phyloP scores from a whole-genome alignment of 768 basidiomycete genomes.

The Phlegmacium glaucopus region DNA sequence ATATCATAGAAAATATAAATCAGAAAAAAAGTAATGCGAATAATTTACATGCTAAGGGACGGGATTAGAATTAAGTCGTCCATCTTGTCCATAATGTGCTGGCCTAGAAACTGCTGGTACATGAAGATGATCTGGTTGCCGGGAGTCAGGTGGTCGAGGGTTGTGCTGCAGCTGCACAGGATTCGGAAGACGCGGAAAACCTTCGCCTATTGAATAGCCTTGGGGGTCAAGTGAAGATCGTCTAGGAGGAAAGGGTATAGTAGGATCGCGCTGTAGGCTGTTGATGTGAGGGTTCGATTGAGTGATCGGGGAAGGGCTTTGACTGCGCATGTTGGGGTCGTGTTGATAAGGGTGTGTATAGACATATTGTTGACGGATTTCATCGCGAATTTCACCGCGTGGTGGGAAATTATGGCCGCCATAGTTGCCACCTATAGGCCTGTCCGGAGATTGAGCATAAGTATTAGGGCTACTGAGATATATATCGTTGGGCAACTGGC shows the following conservation, averaged over 20 bases:
- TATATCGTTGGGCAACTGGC: conserved; percentile 39
- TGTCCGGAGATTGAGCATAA: conserved; percentile 50
- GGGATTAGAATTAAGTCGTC: conserved; percentile 42
- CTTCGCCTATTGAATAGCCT: conserved; percentile 45
- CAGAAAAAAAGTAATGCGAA: conserved; percentile 1
- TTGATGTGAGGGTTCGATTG: conserved; percentile 32
- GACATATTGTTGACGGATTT: conserved; percentile 42
- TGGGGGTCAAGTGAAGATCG: conserved; percentile 58
- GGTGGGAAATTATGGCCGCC: conserved; percentile 42
- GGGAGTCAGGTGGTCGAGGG: conserved; percentile 41
- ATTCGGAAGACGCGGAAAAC: conserved; percentile 47
- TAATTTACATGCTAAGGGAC: conserved; percentile 35
- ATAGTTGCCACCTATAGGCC: conserved; percentile 45
- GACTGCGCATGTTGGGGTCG: conserved; percentile 31
- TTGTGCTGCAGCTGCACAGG: conserved; percentile 37
- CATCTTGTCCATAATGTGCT: conserved; percentile 41
- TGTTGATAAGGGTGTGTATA: conserved; percentile 51
- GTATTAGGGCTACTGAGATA: conserved; percentile 36
- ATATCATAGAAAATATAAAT: conserved; percentile 5
- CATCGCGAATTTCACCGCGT: conserved; percentile 45
- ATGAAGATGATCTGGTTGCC: conserved; percentile 31
- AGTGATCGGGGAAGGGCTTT: conserved; percentile 37
- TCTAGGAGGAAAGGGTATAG: conserved; percentile 51
- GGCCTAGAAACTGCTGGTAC: conserved; percentile 28
- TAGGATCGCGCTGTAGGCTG: conserved; percentile 39